A percentile compares a stretch with the other conserved stretches of the same genome.
Evolutionary conservation across 1,284 basidiomycete species (phyloP).

Genomic region (Mycena citricolor): DNA sequence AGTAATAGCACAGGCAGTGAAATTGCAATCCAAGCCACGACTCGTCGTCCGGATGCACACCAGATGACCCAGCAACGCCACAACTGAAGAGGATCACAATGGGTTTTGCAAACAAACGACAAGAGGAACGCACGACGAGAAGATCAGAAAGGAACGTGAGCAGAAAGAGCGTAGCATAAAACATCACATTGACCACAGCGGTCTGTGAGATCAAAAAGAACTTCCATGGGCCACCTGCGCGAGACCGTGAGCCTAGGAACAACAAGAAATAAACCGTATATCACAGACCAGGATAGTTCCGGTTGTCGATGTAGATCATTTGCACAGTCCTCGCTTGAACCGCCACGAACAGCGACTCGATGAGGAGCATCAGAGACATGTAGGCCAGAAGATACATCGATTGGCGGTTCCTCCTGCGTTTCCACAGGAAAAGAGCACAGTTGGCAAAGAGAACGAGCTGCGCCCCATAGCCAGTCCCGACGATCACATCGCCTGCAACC

Average conservation of each 20-base stretch:
- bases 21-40: slow-evolving; percentile 34
- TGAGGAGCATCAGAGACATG: slow-evolving; percentile 37
- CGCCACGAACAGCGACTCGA: slow-evolving; percentile 40
- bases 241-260: slow-evolving; percentile 13
- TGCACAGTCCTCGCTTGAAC: slow-evolving; percentile 41
- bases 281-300: slow-evolving; percentile 37
- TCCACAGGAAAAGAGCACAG: slow-evolving; percentile 42
- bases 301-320: slow-evolving; percentile 44
- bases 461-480: slow-evolving; percentile 30
- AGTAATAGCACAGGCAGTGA: slow-evolving; percentile 35
- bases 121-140: slow-evolving; percentile 34
- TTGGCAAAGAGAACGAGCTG: slow-evolving; percentile 39
- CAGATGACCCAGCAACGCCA: slow-evolving; percentile 50
- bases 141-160: slow-evolving; percentile 42
- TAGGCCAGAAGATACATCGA: slow-evolving; percentile 38
- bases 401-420: slow-evolving; percentile 30
- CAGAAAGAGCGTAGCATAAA: slow-evolving; percentile 41
- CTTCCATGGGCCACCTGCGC: slow-evolving; percentile 34
- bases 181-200: slow-evolving; percentile 42
- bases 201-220: slow-evolving; percentile 42
- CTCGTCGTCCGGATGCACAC: slow-evolving; percentile 33
- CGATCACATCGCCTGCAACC: slow-evolving; percentile 17
- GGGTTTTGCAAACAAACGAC: neutral
- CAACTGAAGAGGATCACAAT: slow-evolving; percentile 29
- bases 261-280: slow-evolving; percentile 29